Evolutionary conservation across 2,329 filamentous ascomycete species (phyloP).

Genomic region (Bipolaris victoriae): DNA sequence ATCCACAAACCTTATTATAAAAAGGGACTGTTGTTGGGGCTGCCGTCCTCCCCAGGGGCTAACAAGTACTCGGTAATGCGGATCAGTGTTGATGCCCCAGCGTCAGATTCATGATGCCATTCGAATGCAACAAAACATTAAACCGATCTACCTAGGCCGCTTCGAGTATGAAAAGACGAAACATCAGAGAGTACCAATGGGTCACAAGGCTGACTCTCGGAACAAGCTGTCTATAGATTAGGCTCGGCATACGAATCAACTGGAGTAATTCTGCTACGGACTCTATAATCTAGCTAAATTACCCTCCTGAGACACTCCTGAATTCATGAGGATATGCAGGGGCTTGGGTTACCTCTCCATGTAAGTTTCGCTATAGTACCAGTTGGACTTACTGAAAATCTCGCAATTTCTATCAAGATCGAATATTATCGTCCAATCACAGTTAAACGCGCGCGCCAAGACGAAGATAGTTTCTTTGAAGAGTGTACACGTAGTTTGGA

Average conservation of each 20-base stretch:
- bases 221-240: background rate
- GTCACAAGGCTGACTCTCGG: background rate
- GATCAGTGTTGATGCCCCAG: background rate
- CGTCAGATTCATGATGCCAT: background rate
- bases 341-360: background rate
- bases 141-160: background rate
- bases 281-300: background rate
- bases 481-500: background rate
- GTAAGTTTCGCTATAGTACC: background rate
- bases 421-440: background rate
- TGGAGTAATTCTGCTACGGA: background rate
- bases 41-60: background rate
- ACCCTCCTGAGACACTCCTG: background rate
- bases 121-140: background rate
- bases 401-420: background rate
- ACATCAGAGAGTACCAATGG: background rate
- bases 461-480: constrained; percentile 1
- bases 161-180: background rate
- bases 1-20: background rate
- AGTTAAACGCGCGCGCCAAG: background rate
- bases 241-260: background rate
- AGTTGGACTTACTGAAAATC: background rate
- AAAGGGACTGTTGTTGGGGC: background rate
- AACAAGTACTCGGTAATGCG: background rate
- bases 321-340: background rate